phyloP scores from a whole-genome alignment of 2,329 filamentous ascomycete genomes.

The Aspergillus pseudoglaucus region DNA sequence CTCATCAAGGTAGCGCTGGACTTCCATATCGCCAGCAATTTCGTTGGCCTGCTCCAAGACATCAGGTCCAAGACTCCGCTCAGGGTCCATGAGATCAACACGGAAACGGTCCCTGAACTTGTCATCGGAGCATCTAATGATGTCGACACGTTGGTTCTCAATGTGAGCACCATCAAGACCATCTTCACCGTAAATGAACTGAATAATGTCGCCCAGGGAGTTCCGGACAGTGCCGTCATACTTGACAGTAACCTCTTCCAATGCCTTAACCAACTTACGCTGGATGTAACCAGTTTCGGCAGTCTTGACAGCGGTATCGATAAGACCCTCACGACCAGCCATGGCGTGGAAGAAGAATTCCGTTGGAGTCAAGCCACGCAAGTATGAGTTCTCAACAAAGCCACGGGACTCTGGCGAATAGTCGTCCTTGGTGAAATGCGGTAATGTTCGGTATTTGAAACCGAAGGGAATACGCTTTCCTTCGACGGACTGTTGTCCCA shows the following conservation, averaged over 20 bases:
- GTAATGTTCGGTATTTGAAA: slow-evolving; percentile 95
- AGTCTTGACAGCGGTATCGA: slow-evolving; percentile 98
- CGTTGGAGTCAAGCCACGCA: slow-evolving; percentile 86
- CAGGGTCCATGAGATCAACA: slow-evolving; percentile 74
- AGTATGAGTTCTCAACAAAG: slow-evolving; percentile 97
- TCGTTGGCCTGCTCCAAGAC: slow-evolving; percentile 81
- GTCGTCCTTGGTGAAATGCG: slow-evolving; percentile 98
- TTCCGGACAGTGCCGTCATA: slow-evolving; percentile 98
- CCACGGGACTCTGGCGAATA: slow-evolving; percentile 95
- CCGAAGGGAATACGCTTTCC: slow-evolving; percentile 98
- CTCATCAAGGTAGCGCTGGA: slow-evolving; percentile 77
- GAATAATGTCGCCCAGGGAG: slow-evolving; percentile 90
- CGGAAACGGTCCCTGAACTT: slow-evolving; percentile 77
- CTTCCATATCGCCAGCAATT: slow-evolving; percentile 77
- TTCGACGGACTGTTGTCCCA: slow-evolving; percentile 96
- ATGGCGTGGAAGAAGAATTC: slow-evolving; percentile 99
- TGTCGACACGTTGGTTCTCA: slow-evolving; percentile 84
- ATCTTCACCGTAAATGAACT: slow-evolving; percentile 97
- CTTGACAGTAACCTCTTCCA: slow-evolving; percentile 95
- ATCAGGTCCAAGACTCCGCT: slow-evolving; percentile 57
- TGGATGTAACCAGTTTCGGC: slow-evolving; percentile 99
- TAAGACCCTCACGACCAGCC: slow-evolving; percentile 99
- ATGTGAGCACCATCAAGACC: slow-evolving; percentile 90
- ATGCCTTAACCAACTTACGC: slow-evolving; percentile 92
- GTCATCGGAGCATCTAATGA: slow-evolving; percentile 70